Base-by-base conservation (phyloP, 1,139 yeast species). In the Suhomyces coccinellae region DNA sequence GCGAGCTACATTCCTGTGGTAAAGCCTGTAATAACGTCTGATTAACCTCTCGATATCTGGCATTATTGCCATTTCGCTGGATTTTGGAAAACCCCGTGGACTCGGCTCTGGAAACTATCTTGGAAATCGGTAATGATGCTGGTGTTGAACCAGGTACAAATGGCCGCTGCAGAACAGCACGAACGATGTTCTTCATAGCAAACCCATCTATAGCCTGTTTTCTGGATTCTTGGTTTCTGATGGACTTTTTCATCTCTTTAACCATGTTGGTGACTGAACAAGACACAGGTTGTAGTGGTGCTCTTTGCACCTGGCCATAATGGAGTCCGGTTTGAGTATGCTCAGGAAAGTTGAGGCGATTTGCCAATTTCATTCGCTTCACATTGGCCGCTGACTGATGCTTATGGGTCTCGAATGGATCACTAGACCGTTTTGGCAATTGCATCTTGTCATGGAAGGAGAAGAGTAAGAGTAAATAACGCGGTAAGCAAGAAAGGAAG, bases 321-420 rank as follows among this genome's bases (percentile, higher is more conserved):
- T 16, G 28, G 3, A 11, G 27, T 3, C n/a, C 6, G 10, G 6
- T 36, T 29, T n/a, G 17, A 8, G 11, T 4, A 12, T 35, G 13
- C 3, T n/a, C 13, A 12, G 14, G 20, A 14, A 22, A 24, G 20
- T 47, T 50, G 27, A 49, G 38, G n/a, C 55, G 40, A 20, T 45
- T 47, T 34, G 54, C 55, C 39, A 17, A 33, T 33, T 48, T 51
- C 63, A 56, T 53, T 10, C 55, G 52, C 34, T 53, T 49, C 13
- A 54, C n/a, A 39, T 51, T 56, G 9, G 52, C 54, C 33, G 52
- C 55, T 9, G 51, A 36, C 33, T 55, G 56, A 9, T 43, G 40
- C 36, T 44, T 47, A 36, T 51, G 51, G 24, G 50, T 39, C 39
- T 58, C 59, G 45, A 61, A 57, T 6, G 62, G 53, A 43, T 61